These are phyloP conservation scores for Dissoconium aciculare DNA, from an alignment of 2,329 filamentous ascomycete genomes.

Conservation along the genomic window DNA sequence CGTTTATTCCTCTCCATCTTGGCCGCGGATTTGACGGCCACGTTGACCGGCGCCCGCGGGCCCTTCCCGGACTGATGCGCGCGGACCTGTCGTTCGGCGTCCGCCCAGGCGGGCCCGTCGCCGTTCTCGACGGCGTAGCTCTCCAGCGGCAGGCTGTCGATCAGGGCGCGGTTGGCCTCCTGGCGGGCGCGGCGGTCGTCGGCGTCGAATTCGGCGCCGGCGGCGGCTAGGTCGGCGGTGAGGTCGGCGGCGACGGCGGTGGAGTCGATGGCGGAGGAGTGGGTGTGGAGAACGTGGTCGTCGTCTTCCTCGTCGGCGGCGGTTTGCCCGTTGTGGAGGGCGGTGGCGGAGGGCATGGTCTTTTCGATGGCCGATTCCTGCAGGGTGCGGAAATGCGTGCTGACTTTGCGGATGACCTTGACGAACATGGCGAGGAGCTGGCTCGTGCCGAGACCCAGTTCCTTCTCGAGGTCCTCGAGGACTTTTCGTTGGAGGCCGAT, in stretches of 20 bases:
- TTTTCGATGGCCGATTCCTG: constrained; percentile 51
- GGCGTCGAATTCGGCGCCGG: constrained; percentile 53
- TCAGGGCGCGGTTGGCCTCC: constrained; percentile 72
- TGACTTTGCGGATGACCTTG: constrained; percentile 83
- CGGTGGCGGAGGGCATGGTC: constrained; percentile 28
- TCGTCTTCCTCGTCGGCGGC: constrained; percentile 30
- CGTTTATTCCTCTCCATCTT: constrained; percentile 18
- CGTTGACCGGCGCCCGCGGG: constrained; percentile 39
- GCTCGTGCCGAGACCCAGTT: constrained; percentile 56
- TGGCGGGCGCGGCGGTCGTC: constrained; percentile 44
- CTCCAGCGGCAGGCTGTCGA: constrained; percentile 79
- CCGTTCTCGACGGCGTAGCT: constrained; percentile 49
- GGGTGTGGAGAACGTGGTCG: constrained; percentile 36
- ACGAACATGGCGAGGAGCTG: constrained; percentile 95
- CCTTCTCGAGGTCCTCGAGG: constrained; percentile 63
- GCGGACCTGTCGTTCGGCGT: constrained; percentile 59
- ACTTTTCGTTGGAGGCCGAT: constrained; percentile 84
- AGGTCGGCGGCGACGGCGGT: constrained; percentile 42
- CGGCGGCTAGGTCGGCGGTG: constrained; percentile 72
- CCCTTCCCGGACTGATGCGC: constrained; percentile 30
- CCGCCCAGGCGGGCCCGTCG: constrained; percentile 37
- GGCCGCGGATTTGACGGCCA: constrained; percentile 45
- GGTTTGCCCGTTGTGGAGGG: constrained; percentile 15
- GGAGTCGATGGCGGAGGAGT: constrained; percentile 49
- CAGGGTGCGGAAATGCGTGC: constrained; percentile 58